Conservation (phyloP, 768 basidiomycete genomes). For the Tylopilus cervinicoccineus region DNA sequence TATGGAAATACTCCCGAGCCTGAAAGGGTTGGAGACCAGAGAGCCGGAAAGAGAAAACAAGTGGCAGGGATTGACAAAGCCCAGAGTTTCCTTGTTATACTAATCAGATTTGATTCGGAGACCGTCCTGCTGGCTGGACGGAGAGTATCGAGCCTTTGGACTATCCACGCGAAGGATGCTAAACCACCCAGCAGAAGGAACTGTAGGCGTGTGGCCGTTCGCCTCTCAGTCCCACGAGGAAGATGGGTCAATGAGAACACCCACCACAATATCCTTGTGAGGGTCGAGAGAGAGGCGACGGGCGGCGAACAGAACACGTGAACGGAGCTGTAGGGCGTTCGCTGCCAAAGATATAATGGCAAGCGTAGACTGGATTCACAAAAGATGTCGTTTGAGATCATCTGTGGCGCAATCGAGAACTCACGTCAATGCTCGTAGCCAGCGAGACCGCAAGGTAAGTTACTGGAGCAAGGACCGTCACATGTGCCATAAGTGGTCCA, state of each 20-base stretch:
- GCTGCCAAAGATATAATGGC: constrained; percentile 23
- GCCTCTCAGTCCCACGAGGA: constrained; percentile 2
- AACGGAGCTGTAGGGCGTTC: constrained; percentile 25
- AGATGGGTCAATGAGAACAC: background rate
- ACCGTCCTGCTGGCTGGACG: background rate
- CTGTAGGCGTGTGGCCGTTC: constrained; percentile 7
- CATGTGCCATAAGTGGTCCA: constrained; percentile 61
- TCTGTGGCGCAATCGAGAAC: constrained; percentile 14
- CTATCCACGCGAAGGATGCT: constrained; percentile 11
- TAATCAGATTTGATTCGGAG: background rate
- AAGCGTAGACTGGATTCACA: constrained; percentile 16
- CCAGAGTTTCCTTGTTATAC: constrained; percentile 8
- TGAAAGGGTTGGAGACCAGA: constrained; percentile 56
- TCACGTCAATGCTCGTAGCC: constrained; percentile 39
- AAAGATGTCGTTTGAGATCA: background rate
- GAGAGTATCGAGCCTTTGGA: background rate
- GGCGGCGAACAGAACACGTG: constrained; percentile 14
- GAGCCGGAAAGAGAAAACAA: constrained; percentile 35
- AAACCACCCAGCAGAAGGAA: constrained; percentile 24
- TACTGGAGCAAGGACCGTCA: constrained; percentile 52
- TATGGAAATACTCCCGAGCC: constrained; percentile 50
- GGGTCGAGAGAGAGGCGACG: constrained; percentile 18
- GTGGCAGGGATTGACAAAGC: constrained; percentile 25
- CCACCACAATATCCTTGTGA: constrained; percentile 21
- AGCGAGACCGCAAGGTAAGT: constrained; percentile 47